A percentile compares a stretch with the other conserved stretches of the same genome.
phyloP scores from a whole-genome alignment of 345 rosid genomes.

The Linum lewisii region DNA sequence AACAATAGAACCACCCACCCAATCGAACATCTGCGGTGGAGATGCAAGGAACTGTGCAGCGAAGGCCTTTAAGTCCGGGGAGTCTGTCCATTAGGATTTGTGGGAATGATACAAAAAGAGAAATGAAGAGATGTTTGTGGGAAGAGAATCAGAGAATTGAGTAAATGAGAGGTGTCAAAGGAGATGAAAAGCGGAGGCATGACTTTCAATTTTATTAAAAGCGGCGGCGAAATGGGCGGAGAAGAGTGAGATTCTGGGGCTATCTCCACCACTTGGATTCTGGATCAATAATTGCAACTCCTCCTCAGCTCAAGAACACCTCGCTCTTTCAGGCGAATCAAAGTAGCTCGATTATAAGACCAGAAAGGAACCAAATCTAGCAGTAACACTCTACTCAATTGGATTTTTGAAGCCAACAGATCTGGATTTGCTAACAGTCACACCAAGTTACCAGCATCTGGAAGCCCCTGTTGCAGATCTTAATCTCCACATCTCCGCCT shows the following conservation, averaged over 20 bases:
- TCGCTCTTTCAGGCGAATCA: too few species aligned
- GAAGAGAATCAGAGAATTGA: constrained; percentile 20
- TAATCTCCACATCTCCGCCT: not conserved
- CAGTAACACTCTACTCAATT: too few species aligned
- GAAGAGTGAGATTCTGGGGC: too few species aligned
- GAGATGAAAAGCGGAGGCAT: constrained; percentile 40
- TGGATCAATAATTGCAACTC: too few species aligned
- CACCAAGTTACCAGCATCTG: not conserved
- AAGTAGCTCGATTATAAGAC: too few species aligned
- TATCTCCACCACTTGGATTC: too few species aligned
- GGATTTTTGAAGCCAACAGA: too few species aligned
- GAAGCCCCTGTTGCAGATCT: not conserved
- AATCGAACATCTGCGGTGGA: constrained; percentile 12
- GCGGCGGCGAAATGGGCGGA: too few species aligned
- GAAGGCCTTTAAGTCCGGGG: constrained; percentile 3
- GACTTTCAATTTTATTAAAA: not conserved
- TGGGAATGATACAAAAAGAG: constrained; percentile 14
- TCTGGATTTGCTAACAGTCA: not conserved
- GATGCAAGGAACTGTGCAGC: not conserved
- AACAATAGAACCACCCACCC: constrained; percentile 83
- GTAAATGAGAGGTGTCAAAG: constrained; percentile 9
- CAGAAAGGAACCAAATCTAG: too few species aligned
- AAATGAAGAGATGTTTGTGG: constrained; percentile 19
- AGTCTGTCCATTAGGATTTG: constrained; percentile 2
- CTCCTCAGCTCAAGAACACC: too few species aligned